Conservation (phyloP, 2,329 filamentous ascomycete species). For the Colletotrichum liriopes region DNA sequence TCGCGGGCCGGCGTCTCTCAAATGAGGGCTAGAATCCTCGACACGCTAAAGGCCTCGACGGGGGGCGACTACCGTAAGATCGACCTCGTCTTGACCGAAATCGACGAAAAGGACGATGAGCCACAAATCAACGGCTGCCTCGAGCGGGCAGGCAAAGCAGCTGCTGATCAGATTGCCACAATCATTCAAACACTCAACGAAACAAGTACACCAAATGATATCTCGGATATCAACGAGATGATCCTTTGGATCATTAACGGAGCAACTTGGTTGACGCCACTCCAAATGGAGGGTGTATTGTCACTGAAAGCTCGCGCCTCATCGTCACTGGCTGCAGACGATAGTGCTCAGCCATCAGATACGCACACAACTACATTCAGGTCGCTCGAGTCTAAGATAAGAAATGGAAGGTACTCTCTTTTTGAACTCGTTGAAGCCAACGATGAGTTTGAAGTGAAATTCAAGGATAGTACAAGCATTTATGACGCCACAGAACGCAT, state of each 20-base stretch:
- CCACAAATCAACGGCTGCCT: too few species aligned
- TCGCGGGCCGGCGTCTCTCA: neutral
- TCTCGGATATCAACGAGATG: neutral
- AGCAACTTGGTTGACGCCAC: neutral
- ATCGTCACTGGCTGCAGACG: too few species aligned
- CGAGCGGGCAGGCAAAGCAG: neutral
- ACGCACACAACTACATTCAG: too few species aligned
- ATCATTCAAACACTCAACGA: neutral
- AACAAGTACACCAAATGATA: neutral
- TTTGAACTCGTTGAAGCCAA: too few species aligned
- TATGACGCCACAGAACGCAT: too few species aligned
- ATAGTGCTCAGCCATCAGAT: too few species aligned
- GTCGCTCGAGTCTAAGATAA: too few species aligned
- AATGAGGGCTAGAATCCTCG: neutral
- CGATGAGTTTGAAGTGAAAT: too few species aligned
- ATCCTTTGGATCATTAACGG: neutral
- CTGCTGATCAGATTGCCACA: neutral
- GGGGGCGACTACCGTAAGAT: neutral
- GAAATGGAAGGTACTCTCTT: too few species aligned
- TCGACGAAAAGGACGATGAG: too few species aligned
- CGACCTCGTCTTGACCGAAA: too few species aligned
- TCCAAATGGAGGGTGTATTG: neutral
- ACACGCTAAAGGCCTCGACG: neutral
- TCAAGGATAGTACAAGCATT: too few species aligned
- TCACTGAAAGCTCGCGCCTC: neutral